Evolutionary conservation across 208 protist species (phyloP).

Genomic region (Wallacemonas sp.): DNA sequence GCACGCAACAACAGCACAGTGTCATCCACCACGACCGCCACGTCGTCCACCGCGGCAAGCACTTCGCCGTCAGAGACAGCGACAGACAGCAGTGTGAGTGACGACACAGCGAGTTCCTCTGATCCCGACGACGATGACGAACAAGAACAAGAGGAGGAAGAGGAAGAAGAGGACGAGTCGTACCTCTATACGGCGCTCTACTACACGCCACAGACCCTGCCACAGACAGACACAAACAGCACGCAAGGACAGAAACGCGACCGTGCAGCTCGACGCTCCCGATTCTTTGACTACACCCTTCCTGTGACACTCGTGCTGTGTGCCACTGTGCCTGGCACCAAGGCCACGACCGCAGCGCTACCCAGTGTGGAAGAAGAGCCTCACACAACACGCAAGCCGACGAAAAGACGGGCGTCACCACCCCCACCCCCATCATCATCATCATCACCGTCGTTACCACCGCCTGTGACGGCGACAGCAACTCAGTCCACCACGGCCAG

Average conservation of each 20-base stretch:
- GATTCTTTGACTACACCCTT: constrained; percentile 42
- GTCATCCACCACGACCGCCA: not conserved
- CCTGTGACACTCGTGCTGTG: constrained; percentile 33
- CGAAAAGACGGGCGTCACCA: no score
- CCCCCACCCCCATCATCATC: no score
- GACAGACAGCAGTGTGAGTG: not conserved
- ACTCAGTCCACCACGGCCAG: no score
- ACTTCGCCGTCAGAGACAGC: no score
- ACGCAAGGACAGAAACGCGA: no score
- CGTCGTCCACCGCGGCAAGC: not conserved
- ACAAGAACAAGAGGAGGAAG: not conserved
- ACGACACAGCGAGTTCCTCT: not conserved
- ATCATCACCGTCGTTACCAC: no score
- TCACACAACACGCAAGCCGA: no score
- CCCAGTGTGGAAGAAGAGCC: no score
- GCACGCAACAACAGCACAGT: not conserved
- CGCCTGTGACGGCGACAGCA: no score
- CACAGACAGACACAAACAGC: no score
- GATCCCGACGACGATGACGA: not conserved
- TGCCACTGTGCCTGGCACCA: not conserved
- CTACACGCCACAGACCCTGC: constrained; percentile 19
- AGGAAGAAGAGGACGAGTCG: constrained; percentile 23
- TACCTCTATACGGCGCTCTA: constrained; percentile 39
- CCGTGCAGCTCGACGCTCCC: no score
- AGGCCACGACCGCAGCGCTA: not conserved